A percentile compares a stretch with the other conserved stretches of the same genome.
Evolutionary conservation across 2,329 filamentous ascomycete genomes (phyloP).

Genomic region (Aureobasidium zeae): DNA sequence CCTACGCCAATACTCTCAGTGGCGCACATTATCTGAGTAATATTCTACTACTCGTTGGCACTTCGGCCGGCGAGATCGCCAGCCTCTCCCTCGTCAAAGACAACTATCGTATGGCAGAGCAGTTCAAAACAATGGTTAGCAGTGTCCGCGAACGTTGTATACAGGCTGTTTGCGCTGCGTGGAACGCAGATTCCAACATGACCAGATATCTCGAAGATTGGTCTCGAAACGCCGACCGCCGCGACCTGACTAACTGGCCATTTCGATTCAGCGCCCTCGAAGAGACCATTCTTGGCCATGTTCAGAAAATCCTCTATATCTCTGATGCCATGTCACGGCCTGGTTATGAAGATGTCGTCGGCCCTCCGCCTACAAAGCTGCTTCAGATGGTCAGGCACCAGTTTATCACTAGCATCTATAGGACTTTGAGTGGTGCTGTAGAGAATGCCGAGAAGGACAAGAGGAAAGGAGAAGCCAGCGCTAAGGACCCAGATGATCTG

Average conservation of each 20-base stretch:
- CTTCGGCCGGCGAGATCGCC: conserved; percentile 77
- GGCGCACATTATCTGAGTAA: conserved; percentile 85
- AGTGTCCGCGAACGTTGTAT: conserved; percentile 76
- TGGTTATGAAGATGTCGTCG: conserved; percentile 66
- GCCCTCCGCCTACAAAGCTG: conserved; percentile 76
- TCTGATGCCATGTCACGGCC: conserved; percentile 72
- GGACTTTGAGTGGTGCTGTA: conserved; percentile 88
- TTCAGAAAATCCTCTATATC: conserved; percentile 94
- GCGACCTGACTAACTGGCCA: conserved; percentile 87
- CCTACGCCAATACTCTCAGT: conserved; percentile 81
- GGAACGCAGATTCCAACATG: conserved; percentile 88
- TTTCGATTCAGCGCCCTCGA: conserved; percentile 79
- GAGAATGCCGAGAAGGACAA: conserved; percentile 81
- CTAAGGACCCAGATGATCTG: conserved; percentile 44
- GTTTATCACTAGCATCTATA: conserved; percentile 90
- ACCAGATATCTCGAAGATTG: conserved; percentile 91
- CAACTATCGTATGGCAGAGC: conserved; percentile 52
- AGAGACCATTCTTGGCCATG: conserved; percentile 66
- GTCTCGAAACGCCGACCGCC: conserved; percentile 70
- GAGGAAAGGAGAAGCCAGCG: conserved; percentile 45
- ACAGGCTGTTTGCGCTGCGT: conserved; percentile 75
- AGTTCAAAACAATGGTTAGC: conserved; percentile 65
- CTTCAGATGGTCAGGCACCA: conserved; percentile 84
- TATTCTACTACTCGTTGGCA: conserved; percentile 73
- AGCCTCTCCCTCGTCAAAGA: conserved; percentile 58